These are phyloP conservation scores for Phytophthora aleatoria DNA, from an alignment of 352 stramenopile species.

Conservation along the genomic window DNA sequence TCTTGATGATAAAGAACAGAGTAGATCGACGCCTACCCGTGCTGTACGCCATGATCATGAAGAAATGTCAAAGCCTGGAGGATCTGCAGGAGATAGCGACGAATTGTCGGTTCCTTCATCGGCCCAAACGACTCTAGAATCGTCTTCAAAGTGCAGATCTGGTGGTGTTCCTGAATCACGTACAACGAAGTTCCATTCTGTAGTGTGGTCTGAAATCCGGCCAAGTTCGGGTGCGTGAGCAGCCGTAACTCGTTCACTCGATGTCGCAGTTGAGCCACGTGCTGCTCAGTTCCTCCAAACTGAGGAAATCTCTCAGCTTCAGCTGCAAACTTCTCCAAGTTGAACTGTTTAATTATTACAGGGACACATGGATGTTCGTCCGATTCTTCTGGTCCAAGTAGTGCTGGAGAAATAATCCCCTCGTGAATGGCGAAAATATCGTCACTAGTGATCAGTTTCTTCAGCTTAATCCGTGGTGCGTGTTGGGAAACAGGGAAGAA, in stretches of 20 bases:
- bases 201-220: constrained; percentile 43
- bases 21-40: constrained; percentile 40
- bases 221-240: constrained; percentile 51
- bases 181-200: constrained; percentile 38
- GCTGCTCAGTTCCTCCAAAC: constrained; percentile 4
- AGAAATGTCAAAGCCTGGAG: constrained; percentile 57
- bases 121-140: constrained; percentile 70
- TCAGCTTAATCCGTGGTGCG: constrained; percentile 19
- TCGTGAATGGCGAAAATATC: constrained; percentile 29
- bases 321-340: constrained; percentile 7
- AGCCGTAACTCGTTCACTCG: constrained; percentile 48
- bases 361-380: neutral
- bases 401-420: constrained; percentile 13
- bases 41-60: constrained; percentile 46
- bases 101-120: constrained; percentile 78
- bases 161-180: constrained; percentile 40
- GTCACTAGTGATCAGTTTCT: constrained; percentile 17
- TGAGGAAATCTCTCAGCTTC: constrained; percentile 8
- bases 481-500: constrained; percentile 51
- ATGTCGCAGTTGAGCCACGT: constrained; percentile 28
- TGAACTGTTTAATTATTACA: constrained; percentile 28
- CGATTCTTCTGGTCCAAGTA: constrained; percentile 7
- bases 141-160: constrained; percentile 57
- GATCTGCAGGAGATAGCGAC: constrained; percentile 66
- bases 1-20: neutral